Conservation (phyloP, 352 stramenopile genomes). For the Globisporangium recalcitrans region DNA sequence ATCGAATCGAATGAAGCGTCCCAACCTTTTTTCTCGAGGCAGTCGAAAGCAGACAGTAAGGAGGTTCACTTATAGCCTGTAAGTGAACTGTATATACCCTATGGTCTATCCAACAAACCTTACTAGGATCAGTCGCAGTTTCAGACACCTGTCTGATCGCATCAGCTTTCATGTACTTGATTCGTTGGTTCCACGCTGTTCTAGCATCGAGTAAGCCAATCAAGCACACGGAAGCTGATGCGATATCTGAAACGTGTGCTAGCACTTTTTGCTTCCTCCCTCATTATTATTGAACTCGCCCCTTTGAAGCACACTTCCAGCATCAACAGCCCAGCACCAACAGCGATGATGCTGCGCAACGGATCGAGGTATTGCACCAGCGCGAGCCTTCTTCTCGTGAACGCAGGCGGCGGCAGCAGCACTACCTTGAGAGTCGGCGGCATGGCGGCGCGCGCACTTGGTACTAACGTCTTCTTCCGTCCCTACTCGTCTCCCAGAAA, state of each 20-base stretch:
- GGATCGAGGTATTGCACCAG: conserved; percentile 51
- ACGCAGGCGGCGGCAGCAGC: conserved; percentile 1
- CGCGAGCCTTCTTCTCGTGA: background rate
- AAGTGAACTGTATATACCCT: too few species aligned
- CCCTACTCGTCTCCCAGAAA: conserved; percentile 31
- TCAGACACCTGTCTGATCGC: too few species aligned
- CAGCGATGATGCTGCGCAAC: conserved; percentile 46
- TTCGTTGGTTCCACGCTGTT: conserved; percentile 16
- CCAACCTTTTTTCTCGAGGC: too few species aligned
- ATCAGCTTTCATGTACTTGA: background rate
- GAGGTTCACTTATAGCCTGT: too few species aligned
- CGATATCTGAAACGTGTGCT: background rate
- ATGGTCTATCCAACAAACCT: too few species aligned
- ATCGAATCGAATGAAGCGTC: too few species aligned
- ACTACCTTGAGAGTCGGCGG: conserved; percentile 7
- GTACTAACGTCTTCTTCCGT: conserved; percentile 31
- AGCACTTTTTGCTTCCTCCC: background rate
- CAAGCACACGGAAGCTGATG: too few species aligned
- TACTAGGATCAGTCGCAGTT: too few species aligned
- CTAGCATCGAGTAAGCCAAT: too few species aligned
- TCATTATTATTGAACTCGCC: conserved; percentile 3
- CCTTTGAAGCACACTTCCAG: conserved; percentile 4
- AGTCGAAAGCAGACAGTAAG: too few species aligned
- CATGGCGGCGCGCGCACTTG: conserved; percentile 8
- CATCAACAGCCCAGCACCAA: too few species aligned